These are phyloP conservation scores for Coemansia sp. DNA, from an alignment of 192 early-diverging fungal species.

Conservation along the genomic window DNA sequence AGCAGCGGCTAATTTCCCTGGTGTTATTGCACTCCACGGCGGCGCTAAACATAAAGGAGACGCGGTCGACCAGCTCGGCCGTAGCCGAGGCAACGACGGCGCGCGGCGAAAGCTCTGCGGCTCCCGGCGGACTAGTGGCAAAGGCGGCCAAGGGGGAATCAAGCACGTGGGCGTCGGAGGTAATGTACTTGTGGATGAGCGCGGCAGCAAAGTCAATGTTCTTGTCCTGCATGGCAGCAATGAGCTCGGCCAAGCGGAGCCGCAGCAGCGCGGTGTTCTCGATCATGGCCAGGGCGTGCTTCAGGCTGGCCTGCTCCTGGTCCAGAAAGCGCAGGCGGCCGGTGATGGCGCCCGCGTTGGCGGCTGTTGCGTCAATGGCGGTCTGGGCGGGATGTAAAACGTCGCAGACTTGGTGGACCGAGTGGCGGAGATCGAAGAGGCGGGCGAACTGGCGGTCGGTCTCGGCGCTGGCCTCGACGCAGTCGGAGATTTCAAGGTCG, in stretches of 20 bases:
- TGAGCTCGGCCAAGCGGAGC: slow-evolving; percentile 24
- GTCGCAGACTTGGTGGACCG: slow-evolving; percentile 1
- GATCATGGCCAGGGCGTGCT: slow-evolving; percentile 62
- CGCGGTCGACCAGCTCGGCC: slow-evolving; percentile 61
- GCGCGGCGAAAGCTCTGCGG: background rate
- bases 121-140: slow-evolving; percentile 10
- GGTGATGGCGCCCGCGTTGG: slow-evolving; percentile 77
- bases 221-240: slow-evolving; percentile 24
- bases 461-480: slow-evolving; percentile 12
- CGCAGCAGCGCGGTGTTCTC: slow-evolving; percentile 62
- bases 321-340: slow-evolving; percentile 82
- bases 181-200: slow-evolving; percentile 29
- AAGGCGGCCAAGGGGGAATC: slow-evolving; percentile 26
- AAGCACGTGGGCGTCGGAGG: slow-evolving; percentile 14
- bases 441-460: slow-evolving; percentile 11
- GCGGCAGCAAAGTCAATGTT: slow-evolving; percentile 59
- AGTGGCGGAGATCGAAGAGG: slow-evolving; percentile 7
- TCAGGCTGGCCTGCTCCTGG: slow-evolving; percentile 70
- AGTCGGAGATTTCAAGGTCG: slow-evolving; percentile 38
- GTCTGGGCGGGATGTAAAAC: slow-evolving; percentile 25
- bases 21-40: slow-evolving; percentile 68
- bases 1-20: slow-evolving; percentile 75
- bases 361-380: slow-evolving; percentile 42
- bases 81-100: slow-evolving; percentile 55
- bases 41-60: slow-evolving; percentile 74